Evolutionary conservation across 805 yeast genomes (phyloP).

Genomic region (Candida tallmaniae): DNA sequence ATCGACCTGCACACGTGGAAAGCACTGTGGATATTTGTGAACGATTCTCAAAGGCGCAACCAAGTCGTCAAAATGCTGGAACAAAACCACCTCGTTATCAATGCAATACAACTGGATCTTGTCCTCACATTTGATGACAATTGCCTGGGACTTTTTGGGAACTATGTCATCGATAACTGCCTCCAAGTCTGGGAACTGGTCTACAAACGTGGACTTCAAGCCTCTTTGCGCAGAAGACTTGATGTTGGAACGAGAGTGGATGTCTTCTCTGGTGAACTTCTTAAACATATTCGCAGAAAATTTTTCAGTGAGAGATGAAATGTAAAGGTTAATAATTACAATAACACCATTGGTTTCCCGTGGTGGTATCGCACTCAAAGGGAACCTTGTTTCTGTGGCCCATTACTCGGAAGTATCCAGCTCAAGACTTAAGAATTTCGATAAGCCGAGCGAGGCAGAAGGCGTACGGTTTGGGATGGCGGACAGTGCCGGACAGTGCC

Average conservation of each 20-base stretch:
- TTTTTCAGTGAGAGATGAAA: conserved; percentile 5
- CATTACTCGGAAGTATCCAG: conserved; percentile 37
- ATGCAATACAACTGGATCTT: conserved; percentile 73
- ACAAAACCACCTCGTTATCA: conserved; percentile 69
- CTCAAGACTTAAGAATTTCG: conserved; percentile 36
- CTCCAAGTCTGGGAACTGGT: conserved; percentile 72
- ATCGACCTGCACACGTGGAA: conserved; percentile 87
- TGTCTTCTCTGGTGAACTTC: conserved; percentile 76
- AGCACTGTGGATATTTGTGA: conserved; percentile 76
- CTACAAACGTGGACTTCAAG: conserved; percentile 68
- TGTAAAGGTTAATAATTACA: conserved; percentile 45
- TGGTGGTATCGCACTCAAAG: conserved; percentile 46
- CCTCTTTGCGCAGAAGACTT: conserved; percentile 93
- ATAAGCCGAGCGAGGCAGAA: conserved; percentile 47
- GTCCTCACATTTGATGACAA: conserved; percentile 83
- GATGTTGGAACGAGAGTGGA: conserved; percentile 85
- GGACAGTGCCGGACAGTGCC: background rate
- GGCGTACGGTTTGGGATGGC: too few species aligned
- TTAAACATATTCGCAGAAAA: conserved; percentile 38
- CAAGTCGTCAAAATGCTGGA: conserved; percentile 76
- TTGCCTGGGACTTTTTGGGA: conserved; percentile 84
- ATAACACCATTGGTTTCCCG: conserved; percentile 31
- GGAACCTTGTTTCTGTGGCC: conserved; percentile 39
- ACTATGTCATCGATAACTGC: conserved; percentile 72
- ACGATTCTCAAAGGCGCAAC: conserved; percentile 72